Conservation (phyloP, 208 protist genomes). For the Phytomonas francai region DNA sequence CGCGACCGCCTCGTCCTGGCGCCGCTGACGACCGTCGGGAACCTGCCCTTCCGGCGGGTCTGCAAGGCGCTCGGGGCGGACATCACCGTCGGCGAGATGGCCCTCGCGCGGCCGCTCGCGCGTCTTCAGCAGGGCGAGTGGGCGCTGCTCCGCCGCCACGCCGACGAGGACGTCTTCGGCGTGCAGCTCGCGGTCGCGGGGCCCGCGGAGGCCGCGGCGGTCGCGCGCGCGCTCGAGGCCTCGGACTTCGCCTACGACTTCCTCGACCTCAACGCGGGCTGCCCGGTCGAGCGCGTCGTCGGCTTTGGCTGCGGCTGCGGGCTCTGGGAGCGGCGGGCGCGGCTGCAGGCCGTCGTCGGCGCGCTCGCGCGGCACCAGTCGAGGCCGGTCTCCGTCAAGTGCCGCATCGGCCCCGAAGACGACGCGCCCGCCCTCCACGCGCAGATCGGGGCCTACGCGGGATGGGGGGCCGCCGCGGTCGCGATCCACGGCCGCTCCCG, state of each 20-base stretch:
- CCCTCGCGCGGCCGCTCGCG: conserved; percentile 83
- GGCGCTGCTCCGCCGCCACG: conserved; percentile 91
- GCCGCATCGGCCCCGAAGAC: conserved; percentile 84
- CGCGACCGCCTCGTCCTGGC: conserved; percentile 91
- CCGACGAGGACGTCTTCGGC: conserved; percentile 93
- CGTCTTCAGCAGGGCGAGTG: conserved; percentile 84
- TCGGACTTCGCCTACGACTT: conserved; percentile 89
- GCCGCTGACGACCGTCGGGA: conserved; percentile 97
- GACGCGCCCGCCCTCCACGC: conserved; percentile 75
- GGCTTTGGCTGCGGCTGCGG: conserved; percentile 80
- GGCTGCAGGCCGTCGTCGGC: conserved; percentile 68
- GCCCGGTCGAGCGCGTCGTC: conserved; percentile 91
- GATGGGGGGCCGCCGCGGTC: conserved; percentile 84
- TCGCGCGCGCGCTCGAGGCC: conserved; percentile 62
- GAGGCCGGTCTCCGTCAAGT: conserved; percentile 85
- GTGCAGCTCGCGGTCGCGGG: conserved; percentile 86
- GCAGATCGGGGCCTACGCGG: conserved; percentile 69
- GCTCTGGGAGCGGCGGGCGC: conserved; percentile 72
- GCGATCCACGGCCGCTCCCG: conserved; percentile 94
- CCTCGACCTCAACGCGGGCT: conserved; percentile 95
- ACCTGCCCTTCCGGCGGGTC: conserved; percentile 94
- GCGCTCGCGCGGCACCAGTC: conserved; percentile 52
- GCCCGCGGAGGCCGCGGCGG: conserved; percentile 41
- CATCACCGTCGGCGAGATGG: conserved; percentile 95
- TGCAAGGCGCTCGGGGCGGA: conserved; percentile 90